These are phyloP conservation scores for Mortierella hygrophila DNA, from an alignment of 192 early-diverging fungal genomes.

Conservation along the genomic window DNA sequence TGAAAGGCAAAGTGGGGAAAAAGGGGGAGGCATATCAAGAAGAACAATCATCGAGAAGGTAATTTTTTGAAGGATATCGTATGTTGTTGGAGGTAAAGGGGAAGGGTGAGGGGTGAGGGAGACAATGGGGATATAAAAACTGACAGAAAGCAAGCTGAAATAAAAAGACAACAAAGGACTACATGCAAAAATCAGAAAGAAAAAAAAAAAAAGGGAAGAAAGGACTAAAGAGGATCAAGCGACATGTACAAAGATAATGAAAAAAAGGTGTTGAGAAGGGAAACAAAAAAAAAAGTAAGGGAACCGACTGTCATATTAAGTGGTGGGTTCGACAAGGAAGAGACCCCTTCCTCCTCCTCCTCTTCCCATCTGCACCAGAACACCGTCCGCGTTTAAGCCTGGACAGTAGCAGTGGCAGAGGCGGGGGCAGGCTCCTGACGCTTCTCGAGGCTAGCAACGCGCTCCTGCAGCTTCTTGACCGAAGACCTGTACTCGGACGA, in stretches of 20 bases:
- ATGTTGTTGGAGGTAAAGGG: neutral
- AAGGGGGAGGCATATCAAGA: neutral
- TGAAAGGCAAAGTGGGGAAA: neutral
- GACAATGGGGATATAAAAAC: neutral
- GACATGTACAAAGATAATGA: neutral
- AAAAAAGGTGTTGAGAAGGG: neutral
- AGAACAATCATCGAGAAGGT: neutral
- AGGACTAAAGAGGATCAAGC: neutral
- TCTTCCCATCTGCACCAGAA: neutral
- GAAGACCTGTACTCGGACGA: slow-evolving; percentile 35
- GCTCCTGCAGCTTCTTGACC: slow-evolving; percentile 49
- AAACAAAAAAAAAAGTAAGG: neutral
- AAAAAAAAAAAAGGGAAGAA: slow-evolving; percentile 2
- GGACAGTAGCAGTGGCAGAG: neutral
- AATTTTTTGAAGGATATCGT: neutral
- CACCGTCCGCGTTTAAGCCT: neutral
- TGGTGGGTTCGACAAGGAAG: neutral
- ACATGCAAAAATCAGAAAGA: slow-evolving; percentile 10
- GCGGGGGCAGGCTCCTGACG: slow-evolving; percentile 17
- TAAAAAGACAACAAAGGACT: neutral
- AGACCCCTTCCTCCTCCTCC: neutral
- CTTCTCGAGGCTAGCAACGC: slow-evolving; percentile 47
- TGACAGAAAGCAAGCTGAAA: slow-evolving; percentile 6
- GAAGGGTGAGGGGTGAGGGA: neutral
- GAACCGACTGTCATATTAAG: slow-evolving; percentile 1